Percentiles rank a stretch among this genome's conserved stretches.
Conservation (phyloP, 257 asterid genomes). For the Primulina huaijiensis region DNA sequence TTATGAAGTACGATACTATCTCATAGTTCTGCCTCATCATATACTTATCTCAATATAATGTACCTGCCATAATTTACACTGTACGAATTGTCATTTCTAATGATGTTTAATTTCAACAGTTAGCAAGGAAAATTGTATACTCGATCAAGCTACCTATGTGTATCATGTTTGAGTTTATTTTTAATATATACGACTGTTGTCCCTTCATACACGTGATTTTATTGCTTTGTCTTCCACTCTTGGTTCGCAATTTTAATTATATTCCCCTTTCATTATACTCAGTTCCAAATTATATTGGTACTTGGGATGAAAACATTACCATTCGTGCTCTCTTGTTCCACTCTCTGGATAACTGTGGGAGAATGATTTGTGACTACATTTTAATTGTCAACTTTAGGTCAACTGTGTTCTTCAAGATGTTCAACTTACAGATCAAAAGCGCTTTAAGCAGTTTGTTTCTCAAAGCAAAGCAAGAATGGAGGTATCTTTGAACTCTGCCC, state of each 20-base stretch:
- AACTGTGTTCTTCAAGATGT: constrained; percentile 90
- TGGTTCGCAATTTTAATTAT: neutral
- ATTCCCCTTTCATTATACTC: neutral
- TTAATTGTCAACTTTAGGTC: constrained; percentile 46
- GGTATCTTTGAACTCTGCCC: constrained; percentile 43
- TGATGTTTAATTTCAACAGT: neutral
- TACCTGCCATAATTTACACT: neutral
- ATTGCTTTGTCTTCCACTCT: neutral
- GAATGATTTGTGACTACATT: constrained; percentile 23
- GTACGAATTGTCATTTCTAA: neutral
- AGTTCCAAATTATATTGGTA: neutral
- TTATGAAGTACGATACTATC: neutral
- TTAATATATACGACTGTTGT: neutral
- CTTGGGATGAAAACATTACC: constrained; percentile 4
- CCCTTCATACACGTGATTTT: neutral
- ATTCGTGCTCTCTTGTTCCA: neutral
- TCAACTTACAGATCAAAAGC: constrained; percentile 86
- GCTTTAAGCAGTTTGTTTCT: constrained; percentile 95
- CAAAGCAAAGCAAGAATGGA: constrained; percentile 99
- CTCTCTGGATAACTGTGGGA: constrained; percentile 17
- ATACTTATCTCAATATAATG: neutral
- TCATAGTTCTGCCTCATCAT: neutral
- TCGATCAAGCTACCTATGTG: neutral
- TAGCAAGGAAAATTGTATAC: neutral
- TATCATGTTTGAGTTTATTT: neutral